A percentile compares a stretch with the other conserved stretches of the same genome.
These are phyloP conservation scores for Lolium rigidum DNA, from an alignment of 176 grass and related monocot genomes.

Conservation along the genomic window DNA sequence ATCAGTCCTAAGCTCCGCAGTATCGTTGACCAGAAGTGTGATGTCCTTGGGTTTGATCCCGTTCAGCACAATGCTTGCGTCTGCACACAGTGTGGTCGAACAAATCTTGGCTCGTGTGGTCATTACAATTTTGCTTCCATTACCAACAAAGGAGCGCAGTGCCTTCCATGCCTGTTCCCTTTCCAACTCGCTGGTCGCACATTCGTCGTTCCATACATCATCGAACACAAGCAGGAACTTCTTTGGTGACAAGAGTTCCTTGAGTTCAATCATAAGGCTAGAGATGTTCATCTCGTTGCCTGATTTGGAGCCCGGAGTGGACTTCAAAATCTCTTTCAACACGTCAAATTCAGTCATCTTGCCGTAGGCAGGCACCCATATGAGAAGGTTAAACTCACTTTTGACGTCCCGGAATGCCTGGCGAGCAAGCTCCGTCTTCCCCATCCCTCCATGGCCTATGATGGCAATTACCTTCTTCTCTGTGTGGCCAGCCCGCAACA, in stretches of 20 bases:
- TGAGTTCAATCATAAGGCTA: not conserved
- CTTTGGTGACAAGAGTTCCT: not conserved
- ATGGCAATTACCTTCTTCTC: not conserved
- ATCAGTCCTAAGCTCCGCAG: not conserved
- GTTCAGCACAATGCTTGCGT: not conserved
- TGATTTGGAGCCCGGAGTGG: rapidly evolving
- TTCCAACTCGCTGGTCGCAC: not conserved
- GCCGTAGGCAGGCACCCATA: not conserved
- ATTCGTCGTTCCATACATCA: slow-evolving; percentile 1
- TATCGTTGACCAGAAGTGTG: not conserved
- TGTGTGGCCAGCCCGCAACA: not conserved
- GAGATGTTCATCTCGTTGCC: not conserved
- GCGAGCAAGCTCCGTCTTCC: slow-evolving; percentile 6
- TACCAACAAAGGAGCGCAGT: not conserved
- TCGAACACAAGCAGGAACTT: not conserved
- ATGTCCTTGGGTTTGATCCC: not conserved
- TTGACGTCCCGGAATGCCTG: not conserved
- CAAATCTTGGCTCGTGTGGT: not conserved
- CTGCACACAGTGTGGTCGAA: not conserved
- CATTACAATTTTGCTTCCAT: not conserved
- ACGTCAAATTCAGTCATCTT: not conserved
- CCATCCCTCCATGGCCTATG: not conserved
- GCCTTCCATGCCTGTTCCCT: no score
- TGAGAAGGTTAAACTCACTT: not conserved
- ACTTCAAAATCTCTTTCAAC: not conserved